These are phyloP conservation scores for Pythium myriotylum DNA, from an alignment of 352 stramenopile species.

Conservation along the genomic window DNA sequence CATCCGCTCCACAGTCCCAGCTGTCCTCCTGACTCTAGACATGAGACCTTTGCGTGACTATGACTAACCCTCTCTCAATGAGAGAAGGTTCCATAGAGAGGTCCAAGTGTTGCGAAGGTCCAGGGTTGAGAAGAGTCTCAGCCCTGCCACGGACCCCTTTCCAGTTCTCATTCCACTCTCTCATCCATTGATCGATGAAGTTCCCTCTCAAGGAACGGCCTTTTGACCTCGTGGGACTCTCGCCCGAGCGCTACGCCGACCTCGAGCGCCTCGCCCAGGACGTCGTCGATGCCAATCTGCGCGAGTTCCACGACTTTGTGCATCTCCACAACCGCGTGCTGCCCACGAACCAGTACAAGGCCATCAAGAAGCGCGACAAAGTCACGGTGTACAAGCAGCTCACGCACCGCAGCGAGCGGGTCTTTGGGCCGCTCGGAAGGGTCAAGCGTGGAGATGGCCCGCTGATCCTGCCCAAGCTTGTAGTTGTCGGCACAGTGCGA, in stretches of 20 bases:
- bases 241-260: constrained; percentile 31
- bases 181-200: too few relatives aligned
- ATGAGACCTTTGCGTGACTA: too few relatives aligned
- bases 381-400: constrained; percentile 51
- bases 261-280: constrained; percentile 30
- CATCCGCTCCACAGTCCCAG: too few relatives aligned
- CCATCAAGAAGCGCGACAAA: constrained; percentile 49
- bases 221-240: constrained; percentile 36
- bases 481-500: constrained; percentile 19
- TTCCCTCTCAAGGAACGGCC: constrained; percentile 21
- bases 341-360: constrained; percentile 48
- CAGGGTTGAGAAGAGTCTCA: too few relatives aligned
- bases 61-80: too few relatives aligned
- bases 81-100: too few relatives aligned
- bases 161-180: too few relatives aligned
- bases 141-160: too few relatives aligned
- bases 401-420: constrained; percentile 19
- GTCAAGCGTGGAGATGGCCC: constrained; percentile 12
- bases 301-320: constrained; percentile 34
- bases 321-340: constrained; percentile 33
- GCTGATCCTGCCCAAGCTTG: constrained; percentile 18
- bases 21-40: too few relatives aligned
- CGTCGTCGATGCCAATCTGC: constrained; percentile 37
- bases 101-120: too few relatives aligned
- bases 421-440: constrained; percentile 2